phyloP scores from a whole-genome alignment of 352 stramenopile genomes.

The Aphanomyces euteiches region DNA sequence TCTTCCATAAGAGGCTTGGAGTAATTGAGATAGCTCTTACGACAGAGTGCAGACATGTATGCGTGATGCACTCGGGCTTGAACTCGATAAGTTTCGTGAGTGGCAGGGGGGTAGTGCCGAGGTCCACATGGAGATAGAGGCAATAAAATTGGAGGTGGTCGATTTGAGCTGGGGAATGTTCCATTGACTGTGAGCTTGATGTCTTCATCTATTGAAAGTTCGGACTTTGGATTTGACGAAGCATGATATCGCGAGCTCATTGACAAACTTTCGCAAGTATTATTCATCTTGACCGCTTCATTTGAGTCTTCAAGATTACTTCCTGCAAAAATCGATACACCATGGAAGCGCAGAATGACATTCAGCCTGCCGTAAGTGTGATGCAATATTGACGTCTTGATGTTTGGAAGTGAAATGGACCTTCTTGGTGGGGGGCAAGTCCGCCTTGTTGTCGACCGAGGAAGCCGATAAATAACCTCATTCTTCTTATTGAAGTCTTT shows the following conservation, averaged over 20 bases:
- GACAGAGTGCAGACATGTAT: conserved; percentile 18
- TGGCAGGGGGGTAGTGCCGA: too few relatives aligned
- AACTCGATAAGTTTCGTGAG: too few relatives aligned
- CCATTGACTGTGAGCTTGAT: too few relatives aligned
- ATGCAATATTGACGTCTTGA: conserved; percentile 15
- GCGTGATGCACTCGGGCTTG: neutral
- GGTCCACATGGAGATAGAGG: too few relatives aligned
- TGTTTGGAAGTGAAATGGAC: conserved; percentile 24
- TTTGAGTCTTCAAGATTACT: neutral
- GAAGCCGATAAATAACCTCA: neutral
- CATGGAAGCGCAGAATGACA: conserved; percentile 7
- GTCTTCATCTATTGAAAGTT: too few relatives aligned
- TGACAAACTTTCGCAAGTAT: too few relatives aligned
- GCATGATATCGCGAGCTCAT: too few relatives aligned
- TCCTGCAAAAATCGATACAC: neutral
- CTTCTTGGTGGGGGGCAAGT: neutral
- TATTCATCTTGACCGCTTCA: too few relatives aligned
- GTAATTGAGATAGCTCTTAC: neutral
- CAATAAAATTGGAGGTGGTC: too few relatives aligned
- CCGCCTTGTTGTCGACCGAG: neutral
- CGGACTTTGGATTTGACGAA: too few relatives aligned
- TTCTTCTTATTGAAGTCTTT: neutral
- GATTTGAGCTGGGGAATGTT: too few relatives aligned
- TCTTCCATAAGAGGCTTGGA: neutral
- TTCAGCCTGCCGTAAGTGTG: conserved; percentile 23